Evolutionary conservation across 345 rosid species (phyloP).

Genomic region (Acer negundo): DNA sequence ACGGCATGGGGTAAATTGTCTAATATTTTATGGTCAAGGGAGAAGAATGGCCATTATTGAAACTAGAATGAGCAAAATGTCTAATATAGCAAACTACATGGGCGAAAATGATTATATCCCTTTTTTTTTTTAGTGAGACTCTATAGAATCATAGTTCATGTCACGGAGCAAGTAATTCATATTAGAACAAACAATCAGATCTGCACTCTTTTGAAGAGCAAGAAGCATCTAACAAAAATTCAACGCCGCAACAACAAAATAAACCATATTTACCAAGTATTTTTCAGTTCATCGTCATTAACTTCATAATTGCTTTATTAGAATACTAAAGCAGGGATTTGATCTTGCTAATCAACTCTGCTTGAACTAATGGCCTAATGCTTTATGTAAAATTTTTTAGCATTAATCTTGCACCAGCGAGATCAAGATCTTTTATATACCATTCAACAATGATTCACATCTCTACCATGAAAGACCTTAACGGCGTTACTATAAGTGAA

Average conservation of each 20-base stretch:
- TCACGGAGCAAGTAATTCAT: constrained; percentile 1
- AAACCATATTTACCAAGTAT: background rate
- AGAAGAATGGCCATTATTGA: no score
- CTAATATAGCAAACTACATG: no score
- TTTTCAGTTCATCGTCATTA: no score
- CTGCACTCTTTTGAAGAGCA: background rate
- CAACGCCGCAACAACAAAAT: background rate
- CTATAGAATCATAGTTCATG: no score
- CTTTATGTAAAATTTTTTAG: background rate
- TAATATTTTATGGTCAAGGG: no score
- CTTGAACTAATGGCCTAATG: background rate
- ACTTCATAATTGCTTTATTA: no score
- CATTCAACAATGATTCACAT: constrained; percentile 1
- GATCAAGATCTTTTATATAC: background rate
- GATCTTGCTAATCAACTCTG: background rate
- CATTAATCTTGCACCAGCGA: background rate
- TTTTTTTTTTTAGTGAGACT: no score
- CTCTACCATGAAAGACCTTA: background rate
- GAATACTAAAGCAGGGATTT: no score
- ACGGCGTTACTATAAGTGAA: no score
- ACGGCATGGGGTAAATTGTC: no score
- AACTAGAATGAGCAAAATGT: no score
- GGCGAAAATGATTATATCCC: no score
- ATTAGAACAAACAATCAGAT: constrained; percentile 3
- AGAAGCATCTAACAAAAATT: background rate